phyloP scores from a whole-genome alignment of 1,284 basidiomycete species.

The Boletus sp. region DNA sequence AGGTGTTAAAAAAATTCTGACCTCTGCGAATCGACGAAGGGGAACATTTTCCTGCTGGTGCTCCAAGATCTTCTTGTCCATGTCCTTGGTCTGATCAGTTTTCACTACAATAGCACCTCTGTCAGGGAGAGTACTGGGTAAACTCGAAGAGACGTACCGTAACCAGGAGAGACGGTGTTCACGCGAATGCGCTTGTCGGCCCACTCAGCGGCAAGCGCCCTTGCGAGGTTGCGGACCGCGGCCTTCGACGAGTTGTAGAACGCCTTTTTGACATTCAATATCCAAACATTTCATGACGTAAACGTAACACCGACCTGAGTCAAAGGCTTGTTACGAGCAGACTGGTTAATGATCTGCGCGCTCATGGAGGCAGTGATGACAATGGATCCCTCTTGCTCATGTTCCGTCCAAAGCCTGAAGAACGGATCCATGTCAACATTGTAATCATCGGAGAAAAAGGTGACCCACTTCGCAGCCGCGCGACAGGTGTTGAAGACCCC shows the following conservation, averaged over 20 bases:
- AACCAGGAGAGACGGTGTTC: conserved; percentile 61
- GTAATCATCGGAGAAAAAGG: fast-evolving
- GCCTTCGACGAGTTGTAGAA: conserved; percentile 64
- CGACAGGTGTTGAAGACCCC: conserved; percentile 46
- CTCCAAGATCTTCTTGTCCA: conserved; percentile 35
- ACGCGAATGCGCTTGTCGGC: conserved; percentile 51
- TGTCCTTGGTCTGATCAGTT: conserved; percentile 38
- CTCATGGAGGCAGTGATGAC: conserved; percentile 53
- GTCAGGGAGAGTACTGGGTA: neutral
- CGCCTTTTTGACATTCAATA: conserved; percentile 33
- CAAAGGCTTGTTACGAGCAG: conserved; percentile 32
- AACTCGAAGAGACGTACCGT: conserved; percentile 37
- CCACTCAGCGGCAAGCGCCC: conserved; percentile 64
- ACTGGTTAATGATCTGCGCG: conserved; percentile 48
- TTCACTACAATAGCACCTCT: conserved; percentile 24
- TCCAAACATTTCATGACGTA: fast-evolving
- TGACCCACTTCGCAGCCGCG: conserved; percentile 38
- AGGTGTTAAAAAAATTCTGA: conserved; percentile 1
- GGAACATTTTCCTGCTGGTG: conserved; percentile 40
- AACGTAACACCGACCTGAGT: conserved; percentile 33
- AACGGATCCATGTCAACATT: fast-evolving
- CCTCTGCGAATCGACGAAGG: conserved; percentile 43
- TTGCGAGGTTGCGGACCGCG: conserved; percentile 55
- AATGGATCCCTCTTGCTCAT: conserved; percentile 30
- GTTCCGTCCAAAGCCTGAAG: conserved; percentile 16